These are phyloP conservation scores for Scedosporium apiospermum DNA, from an alignment of 2,329 filamentous ascomycete species.

Conservation along the genomic window DNA sequence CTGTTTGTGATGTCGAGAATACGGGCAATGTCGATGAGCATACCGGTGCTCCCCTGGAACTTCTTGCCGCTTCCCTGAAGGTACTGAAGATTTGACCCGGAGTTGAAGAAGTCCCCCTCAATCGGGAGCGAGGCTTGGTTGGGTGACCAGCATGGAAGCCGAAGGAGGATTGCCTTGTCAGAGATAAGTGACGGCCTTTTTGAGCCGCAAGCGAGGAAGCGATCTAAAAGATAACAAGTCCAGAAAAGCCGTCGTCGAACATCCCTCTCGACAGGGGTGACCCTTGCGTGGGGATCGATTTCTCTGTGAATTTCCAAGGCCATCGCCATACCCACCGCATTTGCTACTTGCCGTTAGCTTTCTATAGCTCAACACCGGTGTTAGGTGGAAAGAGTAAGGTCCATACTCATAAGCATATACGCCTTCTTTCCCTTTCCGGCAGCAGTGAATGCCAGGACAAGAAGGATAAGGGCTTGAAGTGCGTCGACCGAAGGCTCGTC, in stretches of 20 bases:
- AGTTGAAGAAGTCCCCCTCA: slow-evolving; percentile 75
- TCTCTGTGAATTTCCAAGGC: slow-evolving; percentile 76
- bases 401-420: slow-evolving; percentile 72
- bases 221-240: slow-evolving; percentile 79
- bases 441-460: slow-evolving; percentile 68
- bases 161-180: slow-evolving; percentile 66
- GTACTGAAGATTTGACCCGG: slow-evolving; percentile 67
- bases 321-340: slow-evolving; percentile 72
- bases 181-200: slow-evolving; percentile 71
- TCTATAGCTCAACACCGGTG: neutral
- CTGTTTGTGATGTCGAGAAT: slow-evolving; percentile 76
- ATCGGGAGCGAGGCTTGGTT: slow-evolving; percentile 50
- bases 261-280: slow-evolving; percentile 62
- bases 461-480: slow-evolving; percentile 64
- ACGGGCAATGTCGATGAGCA: slow-evolving; percentile 77
- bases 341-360: slow-evolving; percentile 43
- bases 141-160: slow-evolving; percentile 65
- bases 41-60: slow-evolving; percentile 64
- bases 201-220: slow-evolving; percentile 74
- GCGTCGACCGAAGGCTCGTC: slow-evolving; percentile 75
- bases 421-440: slow-evolving; percentile 74
- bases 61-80: slow-evolving; percentile 59
- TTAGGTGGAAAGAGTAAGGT: neutral
- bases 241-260: slow-evolving; percentile 74
- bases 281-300: slow-evolving; percentile 50